Percentiles rank a stretch among this genome's conserved stretches.
phyloP scores from a whole-genome alignment of 176 grass and related monocot genomes.

The Hordeum vulgare region MorexV3_pseudomolecules_assembly NC_058520.1:595338154-595338653 shows the following conservation, averaged over 20 bases:
- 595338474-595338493: background rate
- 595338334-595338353: background rate
- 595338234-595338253: background rate
- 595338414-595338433: background rate
- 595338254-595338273: background rate
- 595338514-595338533: too few relatives aligned
- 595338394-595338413: too few relatives aligned
- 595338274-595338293: background rate
- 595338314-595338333: slow-evolving; percentile 10
- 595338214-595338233: background rate
- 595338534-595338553: background rate
- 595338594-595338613: too few relatives aligned
- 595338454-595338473: background rate
- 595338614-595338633: too few relatives aligned
- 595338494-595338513: too few relatives aligned
- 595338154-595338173: background rate
- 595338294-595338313: background rate
- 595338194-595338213: background rate
- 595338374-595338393: background rate
- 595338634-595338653: too few relatives aligned
- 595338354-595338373: background rate
- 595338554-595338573: too few relatives aligned
- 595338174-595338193: background rate
- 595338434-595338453: background rate
- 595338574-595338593: too few relatives aligned